A percentile compares a stretch with the other conserved stretches of the same genome.
These are phyloP conservation scores for Coelastrella sp. DNA, from an alignment of 139 green algal genomes.

Conservation along the genomic window DNA sequence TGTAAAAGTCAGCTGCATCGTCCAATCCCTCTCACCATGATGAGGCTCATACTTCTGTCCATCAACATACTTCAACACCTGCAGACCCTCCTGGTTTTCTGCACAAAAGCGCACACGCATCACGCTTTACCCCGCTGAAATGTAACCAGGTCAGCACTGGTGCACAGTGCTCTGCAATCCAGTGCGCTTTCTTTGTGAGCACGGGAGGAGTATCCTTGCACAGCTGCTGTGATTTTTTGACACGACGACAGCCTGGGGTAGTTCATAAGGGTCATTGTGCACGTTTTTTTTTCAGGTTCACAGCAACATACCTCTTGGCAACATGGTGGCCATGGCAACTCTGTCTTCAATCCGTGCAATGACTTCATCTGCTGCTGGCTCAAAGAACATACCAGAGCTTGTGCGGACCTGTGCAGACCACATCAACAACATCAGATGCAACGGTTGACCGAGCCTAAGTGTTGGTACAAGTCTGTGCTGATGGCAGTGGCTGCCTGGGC, in stretches of 20 bases:
- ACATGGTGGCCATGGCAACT: slow-evolving; percentile 70
- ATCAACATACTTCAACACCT: slow-evolving; percentile 86
- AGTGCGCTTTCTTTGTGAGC: too few species aligned
- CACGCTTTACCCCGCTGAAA: background rate
- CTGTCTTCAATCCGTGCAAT: slow-evolving; percentile 69
- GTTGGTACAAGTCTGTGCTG: background rate
- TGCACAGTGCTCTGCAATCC: too few species aligned
- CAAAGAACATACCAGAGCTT: slow-evolving; percentile 73
- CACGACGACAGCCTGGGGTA: too few species aligned
- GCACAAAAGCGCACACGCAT: background rate
- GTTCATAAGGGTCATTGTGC: too few species aligned
- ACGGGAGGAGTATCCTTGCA: too few species aligned
- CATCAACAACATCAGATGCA: background rate
- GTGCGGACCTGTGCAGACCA: slow-evolving; percentile 50
- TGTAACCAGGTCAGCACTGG: background rate
- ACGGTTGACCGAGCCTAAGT: background rate
- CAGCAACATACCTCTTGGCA: slow-evolving; percentile 51
- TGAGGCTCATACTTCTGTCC: slow-evolving; percentile 92
- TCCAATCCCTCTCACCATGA: slow-evolving; percentile 47
- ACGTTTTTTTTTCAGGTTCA: background rate
- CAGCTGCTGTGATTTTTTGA: too few species aligned
- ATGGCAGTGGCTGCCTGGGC: background rate
- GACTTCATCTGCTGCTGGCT: slow-evolving; percentile 61
- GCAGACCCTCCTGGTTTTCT: slow-evolving; percentile 76
- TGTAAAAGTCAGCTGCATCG: too few species aligned